phyloP scores from a whole-genome alignment of 2,329 filamentous ascomycete species.

The Biscogniauxia marginata region DNA sequence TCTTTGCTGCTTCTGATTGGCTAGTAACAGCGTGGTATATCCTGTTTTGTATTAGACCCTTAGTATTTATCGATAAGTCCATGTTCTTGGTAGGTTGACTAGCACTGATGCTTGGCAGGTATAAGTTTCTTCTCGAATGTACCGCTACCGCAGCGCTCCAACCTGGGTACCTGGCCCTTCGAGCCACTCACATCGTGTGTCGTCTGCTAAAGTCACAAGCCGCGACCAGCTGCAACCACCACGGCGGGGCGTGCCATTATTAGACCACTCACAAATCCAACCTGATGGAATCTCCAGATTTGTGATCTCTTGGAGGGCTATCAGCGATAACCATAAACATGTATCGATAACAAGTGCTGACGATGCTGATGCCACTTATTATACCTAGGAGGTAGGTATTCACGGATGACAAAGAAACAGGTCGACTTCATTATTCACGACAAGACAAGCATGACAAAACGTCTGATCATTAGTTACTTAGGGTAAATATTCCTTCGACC shows the following conservation, averaged over 20 bases:
- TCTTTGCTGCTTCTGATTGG: neutral
- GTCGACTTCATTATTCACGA: neutral
- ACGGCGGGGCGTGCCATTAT: constrained; percentile 18
- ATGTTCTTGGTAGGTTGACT: neutral
- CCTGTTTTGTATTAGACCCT: constrained; percentile 2
- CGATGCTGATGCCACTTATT: neutral
- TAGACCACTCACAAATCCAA: constrained; percentile 18
- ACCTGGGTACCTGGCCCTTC: constrained; percentile 17
- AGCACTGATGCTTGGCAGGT: constrained; percentile 9
- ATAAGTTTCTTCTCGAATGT: constrained; percentile 14
- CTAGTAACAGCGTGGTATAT: neutral
- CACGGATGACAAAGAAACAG: neutral
- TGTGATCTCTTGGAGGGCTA: constrained; percentile 1
- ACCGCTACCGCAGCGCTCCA: constrained; percentile 20
- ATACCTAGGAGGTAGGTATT: neutral
- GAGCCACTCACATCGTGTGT: constrained; percentile 26
- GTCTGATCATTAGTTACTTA: too few species aligned
- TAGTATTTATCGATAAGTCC: constrained; percentile 10
- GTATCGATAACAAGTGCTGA: constrained; percentile 1
- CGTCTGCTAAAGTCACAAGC: constrained; percentile 30
- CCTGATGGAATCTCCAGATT: constrained; percentile 17
- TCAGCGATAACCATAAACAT: constrained; percentile 8
- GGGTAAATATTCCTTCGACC: neutral
- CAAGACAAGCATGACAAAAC: too few species aligned
- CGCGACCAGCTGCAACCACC: constrained; percentile 9